Conservation (phyloP, 768 basidiomycete genomes). For the Boletus rubroflammeus region DNA sequence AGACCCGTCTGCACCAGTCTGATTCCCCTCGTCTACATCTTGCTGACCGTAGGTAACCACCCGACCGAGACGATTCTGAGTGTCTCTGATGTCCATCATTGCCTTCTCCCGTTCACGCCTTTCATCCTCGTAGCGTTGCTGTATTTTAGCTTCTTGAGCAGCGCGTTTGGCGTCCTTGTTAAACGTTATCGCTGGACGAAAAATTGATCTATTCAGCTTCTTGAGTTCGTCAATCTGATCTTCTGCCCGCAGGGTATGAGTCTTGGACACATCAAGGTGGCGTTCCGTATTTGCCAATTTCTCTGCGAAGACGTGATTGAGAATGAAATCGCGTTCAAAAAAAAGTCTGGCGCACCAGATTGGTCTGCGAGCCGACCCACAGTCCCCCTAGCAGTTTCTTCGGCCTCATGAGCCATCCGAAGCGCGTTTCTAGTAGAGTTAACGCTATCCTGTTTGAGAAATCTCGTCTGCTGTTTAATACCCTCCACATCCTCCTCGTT, state of each 20-base stretch:
- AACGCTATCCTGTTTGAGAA: conserved; percentile 88
- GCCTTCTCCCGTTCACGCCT: conserved; percentile 78
- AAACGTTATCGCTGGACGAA: conserved; percentile 86
- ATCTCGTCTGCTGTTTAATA: conserved; percentile 89
- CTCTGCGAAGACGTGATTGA: conserved; percentile 39
- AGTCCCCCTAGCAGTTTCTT: conserved; percentile 90
- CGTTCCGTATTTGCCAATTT: conserved; percentile 92
- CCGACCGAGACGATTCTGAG: conserved; percentile 78
- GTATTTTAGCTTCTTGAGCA: conserved; percentile 80
- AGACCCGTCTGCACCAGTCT: conserved; percentile 30
- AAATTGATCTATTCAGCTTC: conserved; percentile 91
- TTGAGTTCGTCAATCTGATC: conserved; percentile 94
- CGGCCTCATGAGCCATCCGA: conserved; percentile 90
- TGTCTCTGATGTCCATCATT: conserved; percentile 81
- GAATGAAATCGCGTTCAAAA: neutral
- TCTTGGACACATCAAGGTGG: conserved; percentile 89
- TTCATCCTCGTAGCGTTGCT: conserved; percentile 85
- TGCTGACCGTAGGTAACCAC: conserved; percentile 62
- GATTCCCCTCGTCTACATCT: conserved; percentile 42
- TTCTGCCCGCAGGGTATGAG: conserved; percentile 80
- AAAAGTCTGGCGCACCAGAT: conserved; percentile 60
- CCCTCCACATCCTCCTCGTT: conserved; percentile 89
- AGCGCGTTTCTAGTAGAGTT: conserved; percentile 89
- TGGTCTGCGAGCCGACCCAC: conserved; percentile 82
- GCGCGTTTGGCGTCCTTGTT: conserved; percentile 91